Percentiles rank a stretch among this genome's conserved stretches.
Evolutionary conservation across 176 grass and related monocot species (phyloP).

Genomic region (Cenchrus purpureus): DNA sequence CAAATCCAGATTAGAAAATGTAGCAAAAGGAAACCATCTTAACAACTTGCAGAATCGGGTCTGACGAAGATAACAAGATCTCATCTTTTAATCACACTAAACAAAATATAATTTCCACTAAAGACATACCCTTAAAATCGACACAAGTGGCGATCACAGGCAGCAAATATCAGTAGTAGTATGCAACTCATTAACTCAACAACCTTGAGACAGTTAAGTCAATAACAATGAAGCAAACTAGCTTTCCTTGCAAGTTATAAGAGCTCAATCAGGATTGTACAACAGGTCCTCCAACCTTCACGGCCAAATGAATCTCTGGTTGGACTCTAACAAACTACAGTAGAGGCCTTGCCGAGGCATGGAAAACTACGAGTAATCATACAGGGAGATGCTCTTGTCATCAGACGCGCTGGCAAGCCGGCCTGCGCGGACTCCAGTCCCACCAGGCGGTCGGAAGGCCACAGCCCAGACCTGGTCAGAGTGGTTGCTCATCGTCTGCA

Average conservation of each 20-base stretch:
- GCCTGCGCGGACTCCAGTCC: constrained; percentile 60
- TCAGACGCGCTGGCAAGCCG: constrained; percentile 82
- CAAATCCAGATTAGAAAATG: too few species aligned
- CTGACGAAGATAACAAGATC: neutral
- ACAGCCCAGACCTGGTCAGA: constrained; percentile 89
- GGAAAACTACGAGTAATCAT: constrained; percentile 74
- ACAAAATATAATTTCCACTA: too few species aligned
- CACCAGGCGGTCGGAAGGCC: constrained; percentile 69
- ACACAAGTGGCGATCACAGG: neutral
- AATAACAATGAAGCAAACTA: neutral
- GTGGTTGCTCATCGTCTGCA: constrained; percentile 95
- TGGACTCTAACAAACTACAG: constrained; percentile 16
- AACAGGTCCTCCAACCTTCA: constrained; percentile 33
- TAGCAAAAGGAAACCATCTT: too few species aligned
- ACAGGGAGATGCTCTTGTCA: constrained; percentile 86
- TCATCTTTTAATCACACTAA: neutral
- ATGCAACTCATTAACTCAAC: neutral
- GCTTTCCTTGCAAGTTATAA: constrained; percentile 26
- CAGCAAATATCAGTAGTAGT: neutral
- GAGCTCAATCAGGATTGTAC: constrained; percentile 17
- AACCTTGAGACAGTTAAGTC: neutral
- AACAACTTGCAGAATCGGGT: too few species aligned
- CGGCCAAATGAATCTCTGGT: neutral
- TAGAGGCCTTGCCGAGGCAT: neutral
- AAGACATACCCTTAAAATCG: too few species aligned